Evolutionary conservation across 2,329 filamentous ascomycete genomes (phyloP), one percentile per base, ranked within the genome.

Genomic region (Stagonosporopsis tanaceti): DNA sequence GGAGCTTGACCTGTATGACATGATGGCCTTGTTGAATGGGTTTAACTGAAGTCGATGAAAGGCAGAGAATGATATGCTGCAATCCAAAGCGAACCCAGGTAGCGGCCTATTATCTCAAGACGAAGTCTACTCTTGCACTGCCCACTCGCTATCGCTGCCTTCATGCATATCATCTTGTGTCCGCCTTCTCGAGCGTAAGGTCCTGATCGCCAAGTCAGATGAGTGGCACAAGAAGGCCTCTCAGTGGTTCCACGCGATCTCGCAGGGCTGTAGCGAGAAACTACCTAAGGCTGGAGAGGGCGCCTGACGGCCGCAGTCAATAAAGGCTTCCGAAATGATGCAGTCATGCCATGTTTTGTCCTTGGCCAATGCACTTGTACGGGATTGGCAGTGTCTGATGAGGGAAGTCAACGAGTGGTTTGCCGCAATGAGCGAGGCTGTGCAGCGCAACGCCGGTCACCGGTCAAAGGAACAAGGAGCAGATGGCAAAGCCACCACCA

Each of bases 151-250:
- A 38, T 6, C 37, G 48, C 57, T 57, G 17, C 37, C 35, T 38
- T 20, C 6, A 38, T 38, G 53, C 60, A 50, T 50, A 41, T 48
- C 57, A 32, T 32, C 30, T 32, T 14, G 11, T 4, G 32, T 34
- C 14, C 32, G 32, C n/a, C 14, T 34, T n/a, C 8, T 15, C 12
- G n/a, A 8, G 32, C 2, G 32, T 60, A 57, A 41, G 47, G 47
- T 25, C 22, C 35, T 48, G 24, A 32, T 6, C 37, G 37, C 37
- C 37, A 39, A 39, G 39, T 22, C 17, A 22, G 1, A 7, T 14
- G 34, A 60, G 58, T 57, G 47, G 47, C 45, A 55, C 50, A 59
- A 15, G 17, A n/a, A 7, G 4, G 25, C 15, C 15, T 35, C 24
- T 40, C 2, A 48, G 20, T 45, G 44, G 54, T 11, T 50, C 22